Evolutionary conservation across 306 rosid genomes (phyloP).

Genomic region (Cucurbita moschata): DNA sequence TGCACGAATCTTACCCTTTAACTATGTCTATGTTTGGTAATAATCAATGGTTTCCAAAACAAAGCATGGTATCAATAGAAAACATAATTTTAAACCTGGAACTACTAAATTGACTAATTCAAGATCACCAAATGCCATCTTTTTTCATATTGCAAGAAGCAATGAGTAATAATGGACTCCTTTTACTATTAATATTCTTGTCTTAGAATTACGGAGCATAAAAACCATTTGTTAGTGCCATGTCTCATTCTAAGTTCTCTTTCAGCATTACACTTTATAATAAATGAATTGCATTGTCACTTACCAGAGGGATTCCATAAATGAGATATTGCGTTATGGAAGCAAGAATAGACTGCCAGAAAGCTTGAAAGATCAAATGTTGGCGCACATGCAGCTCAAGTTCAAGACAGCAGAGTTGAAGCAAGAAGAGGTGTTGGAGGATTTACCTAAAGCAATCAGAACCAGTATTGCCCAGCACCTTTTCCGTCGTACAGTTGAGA

Average conservation of each 20-base stretch:
- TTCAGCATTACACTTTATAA: not conserved
- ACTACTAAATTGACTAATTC: not conserved
- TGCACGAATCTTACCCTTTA: not conserved
- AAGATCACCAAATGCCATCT: too few relatives aligned
- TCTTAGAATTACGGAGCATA: not conserved
- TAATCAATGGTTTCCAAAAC: not conserved
- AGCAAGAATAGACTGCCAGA: constrained; percentile 66
- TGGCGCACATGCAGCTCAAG: constrained; percentile 71
- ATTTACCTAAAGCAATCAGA: constrained; percentile 70
- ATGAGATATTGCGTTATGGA: constrained; percentile 50
- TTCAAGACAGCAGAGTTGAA: constrained; percentile 73
- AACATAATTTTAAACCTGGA: not conserved
- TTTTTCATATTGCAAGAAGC: not conserved
- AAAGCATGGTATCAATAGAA: not conserved
- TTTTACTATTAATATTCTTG: not conserved
- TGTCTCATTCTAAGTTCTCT: not conserved
- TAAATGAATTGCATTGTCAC: not conserved
- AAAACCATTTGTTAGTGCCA: not conserved
- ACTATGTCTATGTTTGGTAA: not conserved
- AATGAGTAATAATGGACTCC: not conserved
- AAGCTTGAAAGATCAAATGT: constrained; percentile 69
- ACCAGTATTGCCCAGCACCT: constrained; percentile 65
- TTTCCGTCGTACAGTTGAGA: constrained; percentile 39
- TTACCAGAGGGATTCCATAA: constrained; percentile 54
- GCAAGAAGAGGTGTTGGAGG: constrained; percentile 57